Evolutionary conservation across 2,329 filamentous ascomycete genomes (phyloP), one percentile per base, ranked within the genome.

Genomic region (Aspergillus udagawae): DNA sequence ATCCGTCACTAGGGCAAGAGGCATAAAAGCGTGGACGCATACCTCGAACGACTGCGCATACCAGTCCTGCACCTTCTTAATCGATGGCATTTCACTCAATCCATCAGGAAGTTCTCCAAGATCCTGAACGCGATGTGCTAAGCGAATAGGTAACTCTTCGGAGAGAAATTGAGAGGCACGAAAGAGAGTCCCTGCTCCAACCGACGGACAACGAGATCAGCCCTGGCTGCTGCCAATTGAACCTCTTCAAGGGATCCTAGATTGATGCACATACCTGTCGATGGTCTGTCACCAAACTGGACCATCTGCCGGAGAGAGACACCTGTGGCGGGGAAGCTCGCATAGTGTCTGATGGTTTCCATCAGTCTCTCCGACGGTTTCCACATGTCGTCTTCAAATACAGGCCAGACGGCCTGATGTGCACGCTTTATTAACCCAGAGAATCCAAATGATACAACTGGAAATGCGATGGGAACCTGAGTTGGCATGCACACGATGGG

Each of bases 31-130:
- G 52, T 53, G 60, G 60, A 63, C 54, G 73, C 83, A 67, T 84
- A 96, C 92, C 86, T 99, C 94, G 71, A 99, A 99, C 52, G 94
- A 99, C 79, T 99, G 94, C 63, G 93, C 94, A 75, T 99, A 99
- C 94, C 94, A 99, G 71, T 97, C 92, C 74, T 92, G 89, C 65
- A 99, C 94, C 70, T 88, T 91, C 74, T 88, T 87, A 65, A 99
- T 96, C 10, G 94, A 97, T 42, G 92, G 91, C 94, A 99, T 97
- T 66, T 97, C 92, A 73, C 91, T 96, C 60, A 99, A 84, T 55
- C 94, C 94, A 83, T 99, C 94, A 38, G 94, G 94, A 2, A 99
- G 82, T 70, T 91, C 90, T 60, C 89, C 87, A 57, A 99, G 85
- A 79, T 99, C 94, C 76, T 96, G 90, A 58, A 99, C 94, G 63